These are phyloP conservation scores for Citrus unshiu DNA, from an alignment of 345 rosid species.

Conservation along the genomic window DNA sequence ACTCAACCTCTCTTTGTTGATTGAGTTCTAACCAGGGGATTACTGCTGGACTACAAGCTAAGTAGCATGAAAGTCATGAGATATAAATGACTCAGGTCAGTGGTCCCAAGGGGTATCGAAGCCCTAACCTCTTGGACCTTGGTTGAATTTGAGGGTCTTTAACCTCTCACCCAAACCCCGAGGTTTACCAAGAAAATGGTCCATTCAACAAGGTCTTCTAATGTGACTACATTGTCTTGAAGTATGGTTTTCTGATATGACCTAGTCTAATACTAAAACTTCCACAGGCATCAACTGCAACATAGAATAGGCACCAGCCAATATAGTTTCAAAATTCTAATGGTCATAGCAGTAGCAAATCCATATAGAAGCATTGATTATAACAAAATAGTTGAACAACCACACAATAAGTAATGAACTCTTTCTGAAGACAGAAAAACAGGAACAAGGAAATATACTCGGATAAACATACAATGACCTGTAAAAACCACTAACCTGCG, in stretches of 20 bases:
- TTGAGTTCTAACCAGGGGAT: not conserved
- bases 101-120: not conserved
- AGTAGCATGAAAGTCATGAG: not conserved
- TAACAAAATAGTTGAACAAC: not conserved
- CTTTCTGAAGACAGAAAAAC: not conserved
- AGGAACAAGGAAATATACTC: not conserved
- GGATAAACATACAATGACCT: not conserved
- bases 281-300: not conserved
- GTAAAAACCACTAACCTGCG: constrained; percentile 38
- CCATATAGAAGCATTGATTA: not conserved
- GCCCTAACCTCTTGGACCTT: not conserved
- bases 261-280: not conserved
- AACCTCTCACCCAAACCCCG: not conserved
- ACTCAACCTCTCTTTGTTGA: not conserved
- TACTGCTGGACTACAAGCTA: not conserved
- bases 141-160: not conserved
- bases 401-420: not conserved
- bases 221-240: not conserved
- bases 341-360: not conserved
- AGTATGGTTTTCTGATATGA: not conserved
- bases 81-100: not conserved
- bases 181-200: not conserved
- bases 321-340: not conserved
- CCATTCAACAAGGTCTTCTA: not conserved
- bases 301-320: not conserved